Evolutionary conservation across 2,329 filamentous ascomycete species (phyloP), one percentile per base, ranked within the genome.

Genomic region (Akanthomyces dipterigenus): DNA sequence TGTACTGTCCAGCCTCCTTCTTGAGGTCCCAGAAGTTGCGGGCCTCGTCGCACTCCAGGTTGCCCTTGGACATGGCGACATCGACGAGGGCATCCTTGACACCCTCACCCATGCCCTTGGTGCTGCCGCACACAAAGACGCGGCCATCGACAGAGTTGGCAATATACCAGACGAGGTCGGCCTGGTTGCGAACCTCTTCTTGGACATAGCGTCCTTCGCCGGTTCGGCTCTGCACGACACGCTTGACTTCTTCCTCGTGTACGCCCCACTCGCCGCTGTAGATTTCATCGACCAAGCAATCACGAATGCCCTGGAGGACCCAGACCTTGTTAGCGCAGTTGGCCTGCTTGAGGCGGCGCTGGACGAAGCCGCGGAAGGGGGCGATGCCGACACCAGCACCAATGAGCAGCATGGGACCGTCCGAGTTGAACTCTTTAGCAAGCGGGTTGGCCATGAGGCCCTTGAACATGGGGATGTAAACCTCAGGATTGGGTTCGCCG

Each of bases 291-390:
- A 98, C 85, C 46, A 96, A 85, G 28, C 90, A 92, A 76, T 99
- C 95, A n/a, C 93, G 89, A 50, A 96, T 87, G 43, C 93, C 93
- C 76, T 97, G 93, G 49, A 97, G 84, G 50, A 97, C 90, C 93
- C 93, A 97, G 69, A 97, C 93, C 78, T 97, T 97, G 81, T 97
- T 97, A 65, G 91, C 92, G 71, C 93, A 96, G 77, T 96, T 97
- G 70, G 93, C 93, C 64, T 92, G 95, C 81, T 93, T 93, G 62
- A 97, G 82, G 14, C 93, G 85, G 63, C 96, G 91, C 77, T 98
- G 90, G 49, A 99, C 96, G 73, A 99, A 99, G 62, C 95, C 95
- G 54, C 95, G 88, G 87, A 99, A 99, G 0, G 95, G 95, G 12
- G 95, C 95, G 74, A 99, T 93, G 65, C 95, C 95, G 24, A 99